phyloP scores from a whole-genome alignment of 768 basidiomycete species.

The Lactarius pseudohatsudake region DNA sequence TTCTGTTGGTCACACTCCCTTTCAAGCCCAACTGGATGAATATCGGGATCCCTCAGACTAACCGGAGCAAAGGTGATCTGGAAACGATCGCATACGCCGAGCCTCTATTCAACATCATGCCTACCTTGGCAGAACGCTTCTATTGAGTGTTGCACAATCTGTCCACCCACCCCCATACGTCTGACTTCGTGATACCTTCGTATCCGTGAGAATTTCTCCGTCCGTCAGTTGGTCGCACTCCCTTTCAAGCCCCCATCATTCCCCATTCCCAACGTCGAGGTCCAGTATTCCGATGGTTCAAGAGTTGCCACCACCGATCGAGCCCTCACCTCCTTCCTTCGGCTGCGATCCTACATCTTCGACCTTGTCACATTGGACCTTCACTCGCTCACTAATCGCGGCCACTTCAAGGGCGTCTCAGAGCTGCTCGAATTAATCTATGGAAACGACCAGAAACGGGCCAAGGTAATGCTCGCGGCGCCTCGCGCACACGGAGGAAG shows the following conservation, averaged over 20 bases:
- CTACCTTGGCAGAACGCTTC: conserved; percentile 79
- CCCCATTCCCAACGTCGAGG: conserved; percentile 53
- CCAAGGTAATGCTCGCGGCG: too few species aligned
- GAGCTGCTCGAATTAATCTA: too few species aligned
- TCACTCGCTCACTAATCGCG: too few species aligned
- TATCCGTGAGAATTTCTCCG: conserved; percentile 86
- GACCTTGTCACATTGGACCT: too few species aligned
- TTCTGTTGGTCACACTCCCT: too few species aligned
- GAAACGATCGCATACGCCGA: conserved; percentile 36
- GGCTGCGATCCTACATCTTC: too few species aligned
- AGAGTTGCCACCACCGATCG: conserved; percentile 66
- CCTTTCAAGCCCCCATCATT: conserved; percentile 62
- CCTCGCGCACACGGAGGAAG: too few species aligned
- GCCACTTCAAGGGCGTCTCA: too few species aligned
- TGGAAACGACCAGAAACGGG: too few species aligned
- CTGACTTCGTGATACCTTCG: conserved; percentile 80
- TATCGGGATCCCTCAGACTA: conserved; percentile 62
- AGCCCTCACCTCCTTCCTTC: too few species aligned
- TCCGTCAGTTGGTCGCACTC: conserved; percentile 75
- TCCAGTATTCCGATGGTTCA: conserved; percentile 70
- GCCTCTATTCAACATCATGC: conserved; percentile 64
- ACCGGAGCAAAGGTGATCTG: conserved; percentile 43
- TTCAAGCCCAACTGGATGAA: conserved; percentile 74
- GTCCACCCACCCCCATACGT: conserved; percentile 83
- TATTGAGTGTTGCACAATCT: conserved; percentile 83